Base-by-base conservation (phyloP, 2,329 filamentous ascomycete species). In the Nemania diffusa region DNA sequence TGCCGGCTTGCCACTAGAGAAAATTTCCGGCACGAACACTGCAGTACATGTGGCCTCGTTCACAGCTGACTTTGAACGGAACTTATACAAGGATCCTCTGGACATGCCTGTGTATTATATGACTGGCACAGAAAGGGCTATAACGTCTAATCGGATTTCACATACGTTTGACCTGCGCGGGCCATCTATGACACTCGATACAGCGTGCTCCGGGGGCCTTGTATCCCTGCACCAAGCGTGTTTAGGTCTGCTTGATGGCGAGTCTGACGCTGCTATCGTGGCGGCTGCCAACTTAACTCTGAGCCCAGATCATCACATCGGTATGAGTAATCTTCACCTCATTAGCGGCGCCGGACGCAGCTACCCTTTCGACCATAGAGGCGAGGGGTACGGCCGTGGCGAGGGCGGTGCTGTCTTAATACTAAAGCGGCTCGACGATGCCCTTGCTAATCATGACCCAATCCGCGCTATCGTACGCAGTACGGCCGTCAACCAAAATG, bases 361-460 rank as follows among this genome's bases (percentile, higher is more conserved):
- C 26, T 73, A 76, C 22, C 72, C 71, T 5, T 83, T 79, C 53
- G 83, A 84, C 62, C 65, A 73, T 2, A 67, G 73, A 9, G 84
- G 80, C 0, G 76, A 83, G 64, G 85, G 85, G 0, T 88, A 86
- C 69, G 82, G 78, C 0, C 78, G 84, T 9, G 84, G 83, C 0
- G 85, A 87, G 65, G 84, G 84, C 1, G 72, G 81, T 0, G 64
- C n/a, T 2, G 55, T 42, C 5, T 1, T 67, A 3, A 27, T 67
- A 3, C 62, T 83, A 5, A 82, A 82, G 64, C 76, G 74, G 0
- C 69, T 82, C 1, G 75, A 77, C 11, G 76, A 79, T 52, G 81
- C 81, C 2, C 52, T 81, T 1, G 67, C 72, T 2, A 78, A 80
- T 26, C 75, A 78, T 3, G 80, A 74, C 22, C 71, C 71, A 1